Base-by-base conservation (phyloP, 495 filamentous ascomycete genomes). In the Parmelia sp. region DNA sequence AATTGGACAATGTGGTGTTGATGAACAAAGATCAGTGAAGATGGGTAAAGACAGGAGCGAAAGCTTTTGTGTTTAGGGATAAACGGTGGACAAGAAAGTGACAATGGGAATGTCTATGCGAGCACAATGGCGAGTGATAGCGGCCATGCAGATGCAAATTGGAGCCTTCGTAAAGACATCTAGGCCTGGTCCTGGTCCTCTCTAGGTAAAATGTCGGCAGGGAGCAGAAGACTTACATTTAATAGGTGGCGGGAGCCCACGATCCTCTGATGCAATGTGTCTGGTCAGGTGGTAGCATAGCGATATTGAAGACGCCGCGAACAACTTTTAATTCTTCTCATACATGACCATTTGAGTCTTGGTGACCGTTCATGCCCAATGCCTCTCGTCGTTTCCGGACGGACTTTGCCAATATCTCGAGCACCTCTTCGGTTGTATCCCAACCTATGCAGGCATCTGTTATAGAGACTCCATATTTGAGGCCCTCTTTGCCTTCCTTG, bases 361-460 rank as follows among this genome's bases (percentile, higher is more conserved):
- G 37, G 45, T 68, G 61, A 60, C 77, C 72, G 66, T 78, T 77
- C 53, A 71, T 49, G n/a, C 74, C 75, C 19, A 71, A 73, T 44
- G 75, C 69, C 36, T 79, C 73, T 51, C 94, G 82, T 71, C 94
- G 83, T 36, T 84, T 86, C 40, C 86, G 83, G 45, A 97, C 88
- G n/a, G 89, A 89, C 31, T 87, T 87, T 14, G 94, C 95, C 7
- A 98, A 83, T 69, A 89, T 83, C 68, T 95, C 87, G n/a, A 98
- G 82, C 2, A 94, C 89, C 6, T 84, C 79, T 57, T 96, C 88
- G 0, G 94, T 98, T 44, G 78, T 80, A 47, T 95, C 89, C 94
- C 94, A 98, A 79, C 91, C 81, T 70, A 98, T 96, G 77, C 94
- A 98, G 53, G 95, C 94, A 74, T 98, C 94, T 2, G 94, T 98